phyloP scores from a whole-genome alignment of 1,284 basidiomycete genomes.

The Ustilago loliicola region DNA sequence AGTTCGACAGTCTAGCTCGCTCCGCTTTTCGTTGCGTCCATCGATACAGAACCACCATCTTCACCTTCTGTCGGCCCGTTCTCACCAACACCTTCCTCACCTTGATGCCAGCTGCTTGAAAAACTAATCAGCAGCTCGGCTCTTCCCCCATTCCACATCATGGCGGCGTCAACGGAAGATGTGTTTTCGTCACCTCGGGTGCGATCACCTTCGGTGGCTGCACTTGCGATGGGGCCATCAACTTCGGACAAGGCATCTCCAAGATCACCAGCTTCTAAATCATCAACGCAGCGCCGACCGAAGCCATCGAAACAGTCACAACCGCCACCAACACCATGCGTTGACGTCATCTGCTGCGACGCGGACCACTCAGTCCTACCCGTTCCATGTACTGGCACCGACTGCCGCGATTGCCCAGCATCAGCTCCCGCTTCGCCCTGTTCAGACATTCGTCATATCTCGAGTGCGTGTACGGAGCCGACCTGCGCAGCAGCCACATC shows the following conservation, averaged over 20 bases:
- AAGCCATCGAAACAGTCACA: background rate
- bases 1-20: background rate
- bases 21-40: too few relatives aligned
- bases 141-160: background rate
- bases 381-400: conserved; percentile 11
- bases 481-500: conserved; percentile 35
- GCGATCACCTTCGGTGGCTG: background rate
- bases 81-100: too few relatives aligned
- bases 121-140: background rate
- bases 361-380: conserved; percentile 19
- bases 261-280: conserved; percentile 3
- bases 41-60: background rate
- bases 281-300: background rate
- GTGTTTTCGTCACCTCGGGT: conserved; percentile 17
- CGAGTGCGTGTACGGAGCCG: conserved; percentile 35
- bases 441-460: conserved; percentile 41
- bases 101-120: background rate
- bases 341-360: conserved; percentile 36
- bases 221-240: background rate
- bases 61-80: background rate
- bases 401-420: conserved; percentile 24
- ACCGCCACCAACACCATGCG: conserved; percentile 2
- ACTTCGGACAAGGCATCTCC: background rate
- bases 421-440: conserved; percentile 35
- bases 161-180: conserved; percentile 31